Conservation (phyloP, 495 filamentous ascomycete species). For the Tuber aestivum region DNA sequence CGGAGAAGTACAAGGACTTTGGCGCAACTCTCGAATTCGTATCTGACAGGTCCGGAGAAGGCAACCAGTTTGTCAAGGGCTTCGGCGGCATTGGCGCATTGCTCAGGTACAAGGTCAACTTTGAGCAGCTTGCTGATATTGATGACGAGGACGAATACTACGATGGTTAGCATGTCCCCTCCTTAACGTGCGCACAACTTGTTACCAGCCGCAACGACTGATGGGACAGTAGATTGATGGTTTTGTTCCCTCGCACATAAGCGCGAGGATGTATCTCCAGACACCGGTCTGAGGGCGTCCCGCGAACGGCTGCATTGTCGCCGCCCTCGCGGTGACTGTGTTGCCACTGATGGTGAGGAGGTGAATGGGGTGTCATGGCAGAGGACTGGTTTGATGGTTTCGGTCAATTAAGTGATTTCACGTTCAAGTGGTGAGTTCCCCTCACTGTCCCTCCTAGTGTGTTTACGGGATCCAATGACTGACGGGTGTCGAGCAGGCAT, state of each 20-base stretch:
- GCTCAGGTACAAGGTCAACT: constrained; percentile 98
- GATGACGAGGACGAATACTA: constrained; percentile 99
- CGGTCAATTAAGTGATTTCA: neutral
- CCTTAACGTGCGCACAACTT: neutral
- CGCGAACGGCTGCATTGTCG: constrained; percentile 16
- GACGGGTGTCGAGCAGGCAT: neutral
- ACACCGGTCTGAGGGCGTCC: constrained; percentile 42
- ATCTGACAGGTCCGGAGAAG: constrained; percentile 90
- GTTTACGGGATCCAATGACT: neutral
- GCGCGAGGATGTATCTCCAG: constrained; percentile 43
- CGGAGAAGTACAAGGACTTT: constrained; percentile 95
- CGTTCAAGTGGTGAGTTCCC: neutral
- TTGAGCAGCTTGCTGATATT: constrained; percentile 92
- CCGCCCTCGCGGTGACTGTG: neutral
- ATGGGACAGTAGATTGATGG: constrained; percentile 38
- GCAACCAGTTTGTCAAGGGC: constrained; percentile 99
- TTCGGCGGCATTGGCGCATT: constrained; percentile 98
- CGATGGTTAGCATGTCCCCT: constrained; percentile 56
- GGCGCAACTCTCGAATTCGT: constrained; percentile 96
- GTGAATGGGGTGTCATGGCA: neutral
- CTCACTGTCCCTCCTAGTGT: neutral
- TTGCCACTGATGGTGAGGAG: neutral
- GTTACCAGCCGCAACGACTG: neutral
- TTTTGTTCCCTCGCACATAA: constrained; percentile 40
- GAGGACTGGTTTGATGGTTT: neutral